Conservation (phyloP, 768 basidiomycete genomes). For the Fomitopsis serialis region DNA sequence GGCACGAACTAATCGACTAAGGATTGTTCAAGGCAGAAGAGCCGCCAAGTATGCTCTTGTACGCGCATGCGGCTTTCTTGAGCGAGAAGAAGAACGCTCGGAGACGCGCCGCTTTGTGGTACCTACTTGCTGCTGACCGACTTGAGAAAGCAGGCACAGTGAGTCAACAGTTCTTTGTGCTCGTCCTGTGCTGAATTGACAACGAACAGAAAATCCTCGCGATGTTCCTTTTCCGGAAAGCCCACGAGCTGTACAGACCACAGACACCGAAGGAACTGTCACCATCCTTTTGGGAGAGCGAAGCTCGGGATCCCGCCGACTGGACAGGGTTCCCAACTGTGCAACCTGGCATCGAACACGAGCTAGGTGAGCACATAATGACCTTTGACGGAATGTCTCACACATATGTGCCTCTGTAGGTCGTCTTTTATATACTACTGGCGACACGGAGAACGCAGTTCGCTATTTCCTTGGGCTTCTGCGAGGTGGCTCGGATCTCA, state of each 20-base stretch:
- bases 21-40: constrained; percentile 64
- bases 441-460: constrained; percentile 74
- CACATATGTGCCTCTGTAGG: constrained; percentile 39
- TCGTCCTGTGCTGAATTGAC: background rate
- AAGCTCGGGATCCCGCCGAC: constrained; percentile 39
- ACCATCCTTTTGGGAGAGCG: constrained; percentile 77
- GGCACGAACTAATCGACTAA: constrained; percentile 3
- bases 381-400: background rate
- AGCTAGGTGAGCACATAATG: constrained; percentile 47
- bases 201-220: constrained; percentile 74
- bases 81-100: constrained; percentile 50
- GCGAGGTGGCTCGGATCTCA: constrained; percentile 25
- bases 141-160: constrained; percentile 85
- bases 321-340: constrained; percentile 54
- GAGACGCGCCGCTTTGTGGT: constrained; percentile 75
- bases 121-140: constrained; percentile 66
- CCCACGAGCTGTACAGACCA: constrained; percentile 55
- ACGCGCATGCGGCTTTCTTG: constrained; percentile 75
- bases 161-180: constrained; percentile 23
- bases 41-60: constrained; percentile 69
- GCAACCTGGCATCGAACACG: constrained; percentile 71
- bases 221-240: constrained; percentile 72
- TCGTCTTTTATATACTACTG: constrained; percentile 85
- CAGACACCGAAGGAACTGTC: constrained; percentile 56
- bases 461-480: constrained; percentile 73